Evolutionary conservation across 345 rosid genomes (phyloP), one percentile per base, ranked within the genome.

Genomic region (Corchorus capsularis): DNA sequence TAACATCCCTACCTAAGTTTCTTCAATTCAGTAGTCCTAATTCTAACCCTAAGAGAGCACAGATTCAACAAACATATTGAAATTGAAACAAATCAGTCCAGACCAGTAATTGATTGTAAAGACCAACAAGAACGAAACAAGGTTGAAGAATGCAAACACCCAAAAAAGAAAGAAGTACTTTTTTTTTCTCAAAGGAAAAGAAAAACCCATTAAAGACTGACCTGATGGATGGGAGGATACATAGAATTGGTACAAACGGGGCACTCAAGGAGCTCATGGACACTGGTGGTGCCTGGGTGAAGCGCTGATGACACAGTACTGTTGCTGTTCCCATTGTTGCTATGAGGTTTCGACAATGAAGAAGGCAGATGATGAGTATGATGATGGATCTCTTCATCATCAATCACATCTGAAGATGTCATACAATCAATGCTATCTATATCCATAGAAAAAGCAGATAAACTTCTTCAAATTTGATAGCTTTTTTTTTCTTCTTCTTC

Each of bases 221-320:
- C 98, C 98, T 93, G 98, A 80, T 94, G 96, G 75, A 94, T 94
- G 0, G 98, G 98, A 79, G 98, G 98, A 83, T 92, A 94, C 98
- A 94, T 94, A 35, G 96, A 94, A 84, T 91, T 94, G 83, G 98
- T 94, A 63, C 97, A 94, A 64, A 92, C 98, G 54, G 98, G 98
- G 79, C 98, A 94, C 83, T 94, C 98, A 57, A 94, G 93, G 80
- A 94, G 89, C 86, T 94, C 98, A 65, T 93, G 98, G 75, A 94
- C 98, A 81, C 97, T 87, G 37, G 93, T 92, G 15, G 98, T 87
- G 77, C 88, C 82, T n/a, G 91, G 87, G 65, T 86, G 90, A 81
- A 86, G 80, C 71, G 82, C 80, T 3, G 89, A 79, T 68, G 88
- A 79, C 41, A 79, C 83, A 71, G 83, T 62, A 80, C 78, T 79